Conservation (phyloP, 768 basidiomycete genomes). For the Pulveroboletus sp. region DNA sequence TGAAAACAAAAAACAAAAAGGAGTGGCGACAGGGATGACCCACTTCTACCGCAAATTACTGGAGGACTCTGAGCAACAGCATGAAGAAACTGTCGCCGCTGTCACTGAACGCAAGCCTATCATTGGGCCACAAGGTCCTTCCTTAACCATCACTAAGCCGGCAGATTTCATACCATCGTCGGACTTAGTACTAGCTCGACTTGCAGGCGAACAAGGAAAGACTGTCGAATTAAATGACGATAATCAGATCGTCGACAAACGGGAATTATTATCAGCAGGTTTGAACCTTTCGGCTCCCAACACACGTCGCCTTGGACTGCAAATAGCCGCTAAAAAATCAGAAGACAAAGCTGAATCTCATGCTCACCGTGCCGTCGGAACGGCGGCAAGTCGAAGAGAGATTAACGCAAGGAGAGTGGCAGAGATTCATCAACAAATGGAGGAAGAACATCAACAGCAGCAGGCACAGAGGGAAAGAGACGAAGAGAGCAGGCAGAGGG, state of each 20-base stretch:
- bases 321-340: conserved; percentile 24
- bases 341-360: conserved; percentile 34
- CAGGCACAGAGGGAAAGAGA: conserved; percentile 51
- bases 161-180: conserved; percentile 56
- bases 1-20: conserved; percentile 56
- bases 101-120: conserved; percentile 46
- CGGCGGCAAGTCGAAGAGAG: conserved; percentile 73
- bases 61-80: conserved; percentile 74
- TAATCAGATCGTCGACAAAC: conserved; percentile 94
- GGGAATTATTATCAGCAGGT: conserved; percentile 86
- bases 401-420: conserved; percentile 78
- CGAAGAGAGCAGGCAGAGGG: conserved; percentile 62
- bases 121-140: conserved; percentile 58
- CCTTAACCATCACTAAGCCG: conserved; percentile 72
- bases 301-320: conserved; percentile 62
- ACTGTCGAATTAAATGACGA: conserved; percentile 94
- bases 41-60: conserved; percentile 78
- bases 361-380: conserved; percentile 75
- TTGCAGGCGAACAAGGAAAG: conserved; percentile 72
- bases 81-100: conserved; percentile 85
- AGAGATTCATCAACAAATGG: conserved; percentile 77
- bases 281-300: conserved; percentile 85
- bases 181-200: conserved; percentile 68
- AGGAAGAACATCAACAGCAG: conserved; percentile 62
- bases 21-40: conserved; percentile 68